These are phyloP conservation scores for Phytophthora uliginosa DNA, from an alignment of 352 stramenopile species.

Conservation along the genomic window DNA sequence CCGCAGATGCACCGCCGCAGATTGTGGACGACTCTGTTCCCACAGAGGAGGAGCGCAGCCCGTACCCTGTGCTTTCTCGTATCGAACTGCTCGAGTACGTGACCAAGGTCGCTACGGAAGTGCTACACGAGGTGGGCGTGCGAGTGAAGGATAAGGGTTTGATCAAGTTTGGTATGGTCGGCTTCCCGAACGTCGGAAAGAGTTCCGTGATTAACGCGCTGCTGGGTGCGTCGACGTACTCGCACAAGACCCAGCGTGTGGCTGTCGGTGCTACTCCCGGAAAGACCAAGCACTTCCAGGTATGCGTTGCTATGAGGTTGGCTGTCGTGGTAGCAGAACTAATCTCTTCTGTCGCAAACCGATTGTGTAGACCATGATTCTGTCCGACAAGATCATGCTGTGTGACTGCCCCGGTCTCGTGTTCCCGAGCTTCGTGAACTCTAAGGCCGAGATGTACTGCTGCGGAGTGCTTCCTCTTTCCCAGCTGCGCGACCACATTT, in stretches of 20 bases:
- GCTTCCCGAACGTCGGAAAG: slow-evolving; percentile 99
- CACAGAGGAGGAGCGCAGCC: slow-evolving; percentile 17
- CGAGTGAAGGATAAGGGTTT: slow-evolving; percentile 86
- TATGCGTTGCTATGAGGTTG: slow-evolving; percentile 11
- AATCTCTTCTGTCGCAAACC: slow-evolving; percentile 1
- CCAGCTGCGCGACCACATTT: slow-evolving; percentile 97
- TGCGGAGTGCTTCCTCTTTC: slow-evolving; percentile 99
- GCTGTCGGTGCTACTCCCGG: slow-evolving; percentile 98
- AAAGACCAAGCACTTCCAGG: slow-evolving; percentile 99
- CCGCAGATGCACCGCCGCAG: slow-evolving; percentile 17
- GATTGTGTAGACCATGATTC: slow-evolving; percentile 91
- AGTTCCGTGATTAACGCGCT: slow-evolving; percentile 99
- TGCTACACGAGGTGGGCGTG: slow-evolving; percentile 68
- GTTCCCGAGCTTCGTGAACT: slow-evolving; percentile 99
- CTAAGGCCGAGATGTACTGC: slow-evolving; percentile 99
- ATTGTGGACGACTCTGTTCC: neutral
- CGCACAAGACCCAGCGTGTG: slow-evolving; percentile 96
- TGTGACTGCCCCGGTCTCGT: slow-evolving; percentile 99
- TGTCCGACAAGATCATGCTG: slow-evolving; percentile 98
- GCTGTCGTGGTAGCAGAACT: neutral
- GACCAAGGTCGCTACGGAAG: slow-evolving; percentile 56
- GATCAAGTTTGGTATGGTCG: slow-evolving; percentile 98
- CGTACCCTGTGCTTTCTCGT: slow-evolving; percentile 78
- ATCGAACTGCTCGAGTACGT: slow-evolving; percentile 84
- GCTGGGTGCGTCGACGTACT: slow-evolving; percentile 96